A percentile compares a stretch with the other conserved stretches of the same genome.
These are phyloP conservation scores for Kodamaea neixiangensis DNA, from an alignment of 805 yeast species.

Conservation along the genomic window DNA sequence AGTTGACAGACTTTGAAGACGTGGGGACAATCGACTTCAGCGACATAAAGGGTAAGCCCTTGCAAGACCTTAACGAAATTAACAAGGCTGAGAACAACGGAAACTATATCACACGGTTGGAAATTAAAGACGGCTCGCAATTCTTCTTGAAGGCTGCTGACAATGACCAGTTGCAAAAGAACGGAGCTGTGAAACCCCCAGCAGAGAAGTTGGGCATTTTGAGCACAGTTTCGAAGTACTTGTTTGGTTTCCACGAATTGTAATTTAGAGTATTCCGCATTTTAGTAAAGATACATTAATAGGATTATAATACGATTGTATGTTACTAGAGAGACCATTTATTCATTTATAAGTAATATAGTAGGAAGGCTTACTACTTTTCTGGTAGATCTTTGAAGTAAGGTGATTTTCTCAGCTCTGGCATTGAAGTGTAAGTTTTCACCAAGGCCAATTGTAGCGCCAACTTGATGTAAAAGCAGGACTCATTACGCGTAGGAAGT, in stretches of 20 bases:
- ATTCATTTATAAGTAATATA: too few relatives aligned
- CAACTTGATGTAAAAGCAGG: too few relatives aligned
- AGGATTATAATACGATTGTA: background rate
- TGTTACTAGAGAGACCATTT: background rate
- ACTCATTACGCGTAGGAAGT: too few relatives aligned
- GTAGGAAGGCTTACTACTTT: too few relatives aligned
- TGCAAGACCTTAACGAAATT: slow-evolving; percentile 7
- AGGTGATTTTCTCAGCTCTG: too few relatives aligned
- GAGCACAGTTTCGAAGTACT: slow-evolving; percentile 34
- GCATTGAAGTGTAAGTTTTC: too few relatives aligned
- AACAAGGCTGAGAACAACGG: slow-evolving; percentile 7
- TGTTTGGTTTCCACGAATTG: slow-evolving; percentile 48
- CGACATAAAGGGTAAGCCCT: slow-evolving; percentile 8
- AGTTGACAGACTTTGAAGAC: slow-evolving; percentile 46
- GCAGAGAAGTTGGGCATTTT: slow-evolving; percentile 34
- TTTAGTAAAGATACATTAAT: background rate
- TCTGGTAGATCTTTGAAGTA: too few relatives aligned
- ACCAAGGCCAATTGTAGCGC: too few relatives aligned
- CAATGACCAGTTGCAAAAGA: slow-evolving; percentile 21
- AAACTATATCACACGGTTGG: slow-evolving; percentile 30
- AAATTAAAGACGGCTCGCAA: slow-evolving; percentile 42
- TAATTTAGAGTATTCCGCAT: slow-evolving; percentile 15
- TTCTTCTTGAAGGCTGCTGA: slow-evolving; percentile 34
- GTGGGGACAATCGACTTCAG: slow-evolving; percentile 40
- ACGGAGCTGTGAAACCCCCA: slow-evolving; percentile 20